These are phyloP conservation scores for Suillus lakei DNA, from an alignment of 768 basidiomycete genomes.

Conservation along the genomic window DNA sequence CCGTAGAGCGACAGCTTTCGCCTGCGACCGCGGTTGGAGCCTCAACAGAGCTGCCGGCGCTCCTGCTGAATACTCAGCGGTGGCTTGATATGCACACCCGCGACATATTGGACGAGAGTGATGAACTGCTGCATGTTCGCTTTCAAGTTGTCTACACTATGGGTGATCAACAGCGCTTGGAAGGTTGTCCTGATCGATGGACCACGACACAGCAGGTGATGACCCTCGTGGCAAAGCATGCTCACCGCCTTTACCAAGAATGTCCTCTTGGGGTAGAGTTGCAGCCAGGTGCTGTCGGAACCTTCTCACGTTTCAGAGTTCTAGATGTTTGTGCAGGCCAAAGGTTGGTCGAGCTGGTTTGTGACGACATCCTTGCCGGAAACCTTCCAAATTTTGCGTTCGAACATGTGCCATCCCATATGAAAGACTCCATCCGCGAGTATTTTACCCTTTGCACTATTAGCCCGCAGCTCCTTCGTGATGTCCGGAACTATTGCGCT, in stretches of 20 bases:
- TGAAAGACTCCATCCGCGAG: constrained; percentile 19
- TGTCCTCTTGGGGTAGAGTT: constrained; percentile 13
- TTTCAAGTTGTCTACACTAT: constrained; percentile 54
- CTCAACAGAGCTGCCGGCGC: too few relatives aligned
- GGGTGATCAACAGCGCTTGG: constrained; percentile 39
- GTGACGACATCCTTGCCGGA: constrained; percentile 23
- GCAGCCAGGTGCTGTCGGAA: neutral
- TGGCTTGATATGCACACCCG: constrained; percentile 30
- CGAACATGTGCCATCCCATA: constrained; percentile 17
- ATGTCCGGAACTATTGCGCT: constrained; percentile 16
- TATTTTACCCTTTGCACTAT: constrained; percentile 29
- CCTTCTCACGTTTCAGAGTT: constrained; percentile 15
- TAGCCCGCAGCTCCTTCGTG: constrained; percentile 3
- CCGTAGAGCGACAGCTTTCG: constrained; percentile 29
- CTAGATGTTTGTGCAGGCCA: constrained; percentile 3
- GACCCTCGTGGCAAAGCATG: constrained; percentile 23
- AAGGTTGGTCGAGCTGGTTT: constrained; percentile 3
- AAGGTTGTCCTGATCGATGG: constrained; percentile 50
- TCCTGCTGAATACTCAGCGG: constrained; percentile 22
- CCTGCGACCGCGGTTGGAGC: constrained; percentile 6
- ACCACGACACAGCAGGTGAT: constrained; percentile 42
- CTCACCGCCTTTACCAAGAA: neutral
- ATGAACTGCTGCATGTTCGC: constrained; percentile 44
- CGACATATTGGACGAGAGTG: constrained; percentile 37
- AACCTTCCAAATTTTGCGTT: constrained; percentile 25